Conservation (phyloP, 2,329 filamentous ascomycete genomes). For the Fusarium proliferatum region DNA sequence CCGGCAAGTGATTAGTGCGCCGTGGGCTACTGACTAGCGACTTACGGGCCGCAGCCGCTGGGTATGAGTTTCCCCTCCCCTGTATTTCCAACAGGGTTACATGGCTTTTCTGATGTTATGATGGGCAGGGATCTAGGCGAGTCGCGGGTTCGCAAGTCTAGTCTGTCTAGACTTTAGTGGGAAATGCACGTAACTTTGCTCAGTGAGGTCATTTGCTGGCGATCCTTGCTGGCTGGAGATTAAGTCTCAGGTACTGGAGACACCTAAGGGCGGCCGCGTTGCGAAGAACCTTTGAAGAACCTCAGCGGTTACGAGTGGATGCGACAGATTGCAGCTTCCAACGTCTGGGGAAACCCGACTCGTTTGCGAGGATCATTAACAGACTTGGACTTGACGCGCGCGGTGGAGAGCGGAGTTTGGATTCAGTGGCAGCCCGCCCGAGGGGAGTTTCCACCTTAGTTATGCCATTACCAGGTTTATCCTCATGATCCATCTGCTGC, state of each 20-base stretch:
- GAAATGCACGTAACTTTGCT: neutral
- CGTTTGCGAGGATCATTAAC: neutral
- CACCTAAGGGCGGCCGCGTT: neutral
- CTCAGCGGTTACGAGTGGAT: neutral
- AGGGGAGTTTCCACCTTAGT: neutral
- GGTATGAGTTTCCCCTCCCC: neutral
- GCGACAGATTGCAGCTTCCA: neutral
- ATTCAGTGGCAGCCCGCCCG: neutral
- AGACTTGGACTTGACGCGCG: neutral
- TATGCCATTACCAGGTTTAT: neutral
- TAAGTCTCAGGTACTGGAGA: neutral
- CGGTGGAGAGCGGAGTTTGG: neutral
- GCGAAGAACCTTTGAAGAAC: neutral
- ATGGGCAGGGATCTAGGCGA: neutral
- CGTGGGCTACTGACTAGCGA: neutral
- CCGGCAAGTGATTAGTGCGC: neutral
- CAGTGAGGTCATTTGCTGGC: neutral
- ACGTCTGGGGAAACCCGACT: neutral
- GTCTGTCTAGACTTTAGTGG: neutral
- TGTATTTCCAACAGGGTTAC: neutral
- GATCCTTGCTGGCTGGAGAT: neutral
- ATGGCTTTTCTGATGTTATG: neutral
- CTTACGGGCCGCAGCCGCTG: neutral
- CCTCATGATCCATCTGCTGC: neutral
- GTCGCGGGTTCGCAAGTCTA: neutral